Evolutionary conservation across 257 asterid species (phyloP), one percentile per base, ranked within the genome.

Genomic region (Prunella vulgaris): DNA sequence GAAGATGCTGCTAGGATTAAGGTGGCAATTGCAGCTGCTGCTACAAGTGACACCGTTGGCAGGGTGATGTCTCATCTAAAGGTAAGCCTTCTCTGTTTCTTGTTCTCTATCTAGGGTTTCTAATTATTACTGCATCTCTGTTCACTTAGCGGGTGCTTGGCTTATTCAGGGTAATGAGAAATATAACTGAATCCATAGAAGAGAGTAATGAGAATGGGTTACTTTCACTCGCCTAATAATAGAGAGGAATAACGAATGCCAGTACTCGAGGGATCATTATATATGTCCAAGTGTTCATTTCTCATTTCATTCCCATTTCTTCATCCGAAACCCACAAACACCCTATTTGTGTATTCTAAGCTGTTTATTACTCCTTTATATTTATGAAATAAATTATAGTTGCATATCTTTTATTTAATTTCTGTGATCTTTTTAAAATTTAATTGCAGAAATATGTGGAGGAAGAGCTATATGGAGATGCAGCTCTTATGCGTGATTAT

Each of bases 11-110:
- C 96, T 24, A 84, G 85, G 84, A 76, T 90, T 62, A 93, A 93
- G 84, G 96, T 93, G 78, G 96, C 96, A 64, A 93, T 93, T 68
- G 99, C 99, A 10, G 99, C 99, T 68, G 85, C 96, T 69, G 80
- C 98, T 49, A 81, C 90, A 18, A 87, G 85, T 74, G 99, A 93
- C 77, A 78, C 88, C 37, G 90, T 93, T 81, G 94, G 94, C 82
- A 83, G 85, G 86, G 96, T 85, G 86, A 87, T 87, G 80, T 85
- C 93, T 73, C 76, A 78, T 78, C 77, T 93, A 72, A 78, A 87
- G 86, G 99, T 93, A 75, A 56, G 84, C 64, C 61, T 35, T 76
- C 15, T 44, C 27, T 18, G 54, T 17, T 7, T 61, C 62, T 33
- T n/a, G n/a, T n/a, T n/a, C n/a, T n/a, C n/a, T n/a, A n/a, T n/a